Base-by-base conservation (phyloP, 805 yeast species). In the Hanseniaspora guilliermondii region DNA sequence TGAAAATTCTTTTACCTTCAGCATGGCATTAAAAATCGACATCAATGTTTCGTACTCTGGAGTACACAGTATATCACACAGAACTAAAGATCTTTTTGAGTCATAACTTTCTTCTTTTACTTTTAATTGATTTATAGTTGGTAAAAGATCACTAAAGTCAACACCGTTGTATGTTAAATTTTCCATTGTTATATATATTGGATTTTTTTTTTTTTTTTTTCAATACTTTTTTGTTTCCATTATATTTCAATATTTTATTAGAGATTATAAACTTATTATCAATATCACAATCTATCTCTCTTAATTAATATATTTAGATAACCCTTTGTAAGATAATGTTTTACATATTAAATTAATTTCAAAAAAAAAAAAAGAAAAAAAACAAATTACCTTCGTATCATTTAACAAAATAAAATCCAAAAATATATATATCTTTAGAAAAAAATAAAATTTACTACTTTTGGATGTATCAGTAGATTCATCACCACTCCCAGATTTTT, bases 1-100 rank as follows among this genome's bases (percentile, higher is more conserved):
- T 0, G 87, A 76, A 60, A 75, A 72, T 63, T 87, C 97, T 30
- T 78, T 70, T 17, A 64, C 59, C 11, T 70, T 68, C 74, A 85
- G 73, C 19, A 87, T 65, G 0, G 83, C 80, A 36, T 53, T 53
- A 37, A 47, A 53, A 24, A 53, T 47, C 1, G 25, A 16, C 53
- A 53, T 47, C 3, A 41, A 16, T n/a, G 19, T 11, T 12, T 22
- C 37, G 19, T 47, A 53, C 27, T 53, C 56, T 2, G 48, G 35
- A 8, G 44, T 24, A 19, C 48, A 53, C 35, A 53, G 16, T 4
- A 53, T 53, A 19, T 53, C 45, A 24, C 56, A 47, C 3, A 53
- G 24, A n/a, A 49, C 53, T 5, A 49, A 36, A 6, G 19, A 16
- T 33, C 53, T 40, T 16, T 39, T 17, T 9, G 33, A 6, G 16